Evolutionary conservation across 2,329 filamentous ascomycete genomes (phyloP).

Genomic region (Pestalotiopsis sp.): DNA sequence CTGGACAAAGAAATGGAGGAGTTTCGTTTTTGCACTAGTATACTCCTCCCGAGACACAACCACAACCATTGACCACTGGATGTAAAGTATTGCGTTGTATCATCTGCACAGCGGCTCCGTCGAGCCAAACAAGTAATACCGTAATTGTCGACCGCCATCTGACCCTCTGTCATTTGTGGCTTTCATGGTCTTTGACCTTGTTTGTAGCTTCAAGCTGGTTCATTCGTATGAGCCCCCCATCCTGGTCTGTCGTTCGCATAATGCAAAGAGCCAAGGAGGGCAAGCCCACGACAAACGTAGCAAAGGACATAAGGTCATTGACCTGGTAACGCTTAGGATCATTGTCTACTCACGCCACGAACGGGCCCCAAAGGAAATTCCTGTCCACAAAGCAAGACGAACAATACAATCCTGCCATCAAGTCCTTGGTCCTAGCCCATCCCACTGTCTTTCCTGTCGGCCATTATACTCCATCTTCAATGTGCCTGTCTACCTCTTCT

Average conservation of each 20-base stretch:
- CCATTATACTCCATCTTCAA: background rate
- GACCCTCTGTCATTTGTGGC: background rate
- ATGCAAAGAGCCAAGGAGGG: background rate
- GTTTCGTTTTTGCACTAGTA: conserved; percentile 27
- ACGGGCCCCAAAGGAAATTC: background rate
- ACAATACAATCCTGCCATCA: conserved; percentile 14
- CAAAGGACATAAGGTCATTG: conserved; percentile 21
- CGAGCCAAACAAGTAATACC: background rate
- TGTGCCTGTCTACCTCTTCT: conserved; percentile 6
- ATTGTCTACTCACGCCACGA: conserved; percentile 19
- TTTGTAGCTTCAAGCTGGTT: background rate
- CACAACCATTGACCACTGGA: conserved; percentile 17
- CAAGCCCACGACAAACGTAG: background rate
- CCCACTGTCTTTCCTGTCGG: background rate
- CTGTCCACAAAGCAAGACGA: conserved; percentile 11
- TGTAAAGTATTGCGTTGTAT: background rate
- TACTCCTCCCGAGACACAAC: conserved; percentile 41
- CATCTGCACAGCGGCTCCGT: background rate
- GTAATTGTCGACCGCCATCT: background rate
- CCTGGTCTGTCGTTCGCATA: background rate
- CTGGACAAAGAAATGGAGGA: conserved; percentile 26
- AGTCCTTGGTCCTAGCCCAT: conserved; percentile 12
- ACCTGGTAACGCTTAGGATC: conserved; percentile 10
- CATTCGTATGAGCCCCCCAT: background rate
- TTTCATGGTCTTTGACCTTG: background rate